A percentile compares a stretch with the other conserved stretches of the same genome.
Evolutionary conservation across 306 rosid genomes (phyloP).

Genomic region (Rubus parviflorus): DNA sequence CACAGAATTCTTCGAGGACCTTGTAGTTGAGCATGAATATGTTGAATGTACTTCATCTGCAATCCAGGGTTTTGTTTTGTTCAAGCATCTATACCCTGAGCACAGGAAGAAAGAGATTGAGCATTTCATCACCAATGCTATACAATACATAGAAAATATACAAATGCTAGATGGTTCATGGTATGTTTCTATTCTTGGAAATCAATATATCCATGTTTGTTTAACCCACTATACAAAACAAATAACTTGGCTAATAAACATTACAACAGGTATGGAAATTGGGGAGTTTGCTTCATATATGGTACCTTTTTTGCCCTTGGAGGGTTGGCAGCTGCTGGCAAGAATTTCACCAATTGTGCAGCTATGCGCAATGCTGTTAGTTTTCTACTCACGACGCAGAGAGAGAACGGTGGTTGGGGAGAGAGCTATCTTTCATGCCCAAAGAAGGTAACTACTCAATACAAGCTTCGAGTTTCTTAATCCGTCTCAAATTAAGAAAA

Average conservation of each 20-base stretch:
- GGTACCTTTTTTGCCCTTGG: constrained; percentile 63
- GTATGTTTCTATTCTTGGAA: not conserved
- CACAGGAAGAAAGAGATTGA: constrained; percentile 18
- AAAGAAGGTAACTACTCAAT: constrained; percentile 31
- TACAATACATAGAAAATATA: not conserved
- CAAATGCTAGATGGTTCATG: constrained; percentile 21
- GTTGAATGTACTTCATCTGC: constrained; percentile 21
- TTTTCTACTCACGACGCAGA: constrained; percentile 49
- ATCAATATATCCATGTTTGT: not conserved
- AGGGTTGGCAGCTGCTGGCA: constrained; percentile 59
- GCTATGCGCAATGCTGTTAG: constrained; percentile 48
- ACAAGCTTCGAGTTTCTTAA: not conserved
- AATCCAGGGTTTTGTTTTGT: constrained; percentile 8
- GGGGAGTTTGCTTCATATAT: constrained; percentile 69
- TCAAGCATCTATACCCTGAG: constrained; percentile 3
- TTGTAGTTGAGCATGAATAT: constrained; percentile 19
- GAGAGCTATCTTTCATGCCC: constrained; percentile 66
- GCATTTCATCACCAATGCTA: not conserved
- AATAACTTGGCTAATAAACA: not conserved
- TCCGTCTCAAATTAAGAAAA: not conserved
- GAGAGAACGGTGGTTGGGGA: constrained; percentile 74
- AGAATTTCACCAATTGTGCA: constrained; percentile 40
- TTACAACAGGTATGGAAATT: constrained; percentile 42
- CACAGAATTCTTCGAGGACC: constrained; percentile 8
- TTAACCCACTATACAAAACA: not conserved